These are phyloP conservation scores for Lathyrus aphaca DNA, from an alignment of 306 rosid species.

Conservation along the genomic window DNA sequence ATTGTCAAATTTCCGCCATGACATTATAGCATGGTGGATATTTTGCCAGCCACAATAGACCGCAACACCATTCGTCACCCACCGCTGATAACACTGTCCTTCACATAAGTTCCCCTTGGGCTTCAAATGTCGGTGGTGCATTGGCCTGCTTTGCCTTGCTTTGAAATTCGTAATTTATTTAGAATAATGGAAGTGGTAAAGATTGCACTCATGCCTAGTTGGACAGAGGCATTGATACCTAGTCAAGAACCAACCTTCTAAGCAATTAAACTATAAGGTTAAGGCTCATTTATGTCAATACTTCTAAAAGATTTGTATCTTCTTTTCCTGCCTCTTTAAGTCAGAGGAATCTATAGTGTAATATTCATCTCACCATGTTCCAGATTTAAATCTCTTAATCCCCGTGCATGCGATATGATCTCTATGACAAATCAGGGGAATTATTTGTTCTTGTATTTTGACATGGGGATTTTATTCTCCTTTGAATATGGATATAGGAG, in stretches of 20 bases:
- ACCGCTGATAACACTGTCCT: neutral
- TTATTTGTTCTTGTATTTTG: slow-evolving; percentile 37
- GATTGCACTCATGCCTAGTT: neutral
- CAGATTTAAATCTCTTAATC: slow-evolving; percentile 25
- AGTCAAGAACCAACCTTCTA: slow-evolving; percentile 7
- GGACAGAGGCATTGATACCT: slow-evolving; percentile 13
- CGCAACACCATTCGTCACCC: neutral
- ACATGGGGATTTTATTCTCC: slow-evolving; percentile 36
- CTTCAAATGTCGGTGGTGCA: slow-evolving; percentile 22
- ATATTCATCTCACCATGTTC: slow-evolving; percentile 12
- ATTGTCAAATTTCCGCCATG: neutral
- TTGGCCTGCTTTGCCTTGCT: slow-evolving; percentile 10
- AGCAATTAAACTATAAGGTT: slow-evolving; percentile 16
- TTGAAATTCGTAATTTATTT: slow-evolving; percentile 34
- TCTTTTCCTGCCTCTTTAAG: slow-evolving; percentile 19
- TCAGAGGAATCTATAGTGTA: slow-evolving; percentile 23
- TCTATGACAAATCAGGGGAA: slow-evolving; percentile 22
- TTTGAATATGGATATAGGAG: slow-evolving; percentile 62
- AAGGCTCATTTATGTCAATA: neutral
- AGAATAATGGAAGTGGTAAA: slow-evolving; percentile 5
- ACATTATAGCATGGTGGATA: neutral
- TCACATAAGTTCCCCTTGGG: neutral
- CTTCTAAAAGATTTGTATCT: neutral
- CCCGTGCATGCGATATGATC: neutral
- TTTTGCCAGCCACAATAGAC: neutral